phyloP scores from a whole-genome alignment of 129 eudicot species.

The Flaveria sonorensis region DNA sequence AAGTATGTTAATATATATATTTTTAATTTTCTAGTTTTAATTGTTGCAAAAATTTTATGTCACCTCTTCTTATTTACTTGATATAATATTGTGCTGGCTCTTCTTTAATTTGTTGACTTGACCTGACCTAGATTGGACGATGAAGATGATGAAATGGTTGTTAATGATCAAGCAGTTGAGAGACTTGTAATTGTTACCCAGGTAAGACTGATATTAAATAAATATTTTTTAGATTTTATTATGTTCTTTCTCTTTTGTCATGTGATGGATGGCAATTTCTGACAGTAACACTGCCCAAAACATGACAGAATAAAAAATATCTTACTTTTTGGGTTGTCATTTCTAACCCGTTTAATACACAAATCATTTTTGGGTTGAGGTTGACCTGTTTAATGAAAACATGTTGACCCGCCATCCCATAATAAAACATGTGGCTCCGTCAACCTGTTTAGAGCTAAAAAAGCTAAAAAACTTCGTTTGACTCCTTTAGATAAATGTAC shows the following conservation, averaged over 20 bases:
- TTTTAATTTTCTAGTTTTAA: not conserved
- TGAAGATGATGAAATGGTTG: conserved; percentile 74
- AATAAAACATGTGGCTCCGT: not conserved
- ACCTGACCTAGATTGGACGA: conserved; percentile 62
- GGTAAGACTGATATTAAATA: conserved; percentile 36
- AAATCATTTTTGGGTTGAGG: not conserved
- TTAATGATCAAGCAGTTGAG: conserved; percentile 78
- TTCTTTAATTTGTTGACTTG: conserved; percentile 9
- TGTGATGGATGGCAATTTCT: not conserved
- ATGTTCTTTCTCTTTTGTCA: not conserved
- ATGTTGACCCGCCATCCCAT: not conserved
- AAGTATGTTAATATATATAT: not conserved
- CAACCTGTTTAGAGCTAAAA: not conserved
- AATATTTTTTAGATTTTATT: not conserved
- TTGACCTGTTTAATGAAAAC: not conserved
- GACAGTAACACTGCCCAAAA: not conserved
- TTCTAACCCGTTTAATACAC: not conserved
- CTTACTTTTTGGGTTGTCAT: not conserved
- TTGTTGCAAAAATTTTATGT: not conserved
- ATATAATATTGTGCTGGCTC: conserved; percentile 14
- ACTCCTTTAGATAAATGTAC: not conserved
- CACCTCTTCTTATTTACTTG: not conserved
- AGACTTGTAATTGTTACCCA: conserved; percentile 94
- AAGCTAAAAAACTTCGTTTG: not conserved
- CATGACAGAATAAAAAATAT: not conserved